phyloP scores from a whole-genome alignment of 768 basidiomycete species.

The Boletus sp. region DNA sequence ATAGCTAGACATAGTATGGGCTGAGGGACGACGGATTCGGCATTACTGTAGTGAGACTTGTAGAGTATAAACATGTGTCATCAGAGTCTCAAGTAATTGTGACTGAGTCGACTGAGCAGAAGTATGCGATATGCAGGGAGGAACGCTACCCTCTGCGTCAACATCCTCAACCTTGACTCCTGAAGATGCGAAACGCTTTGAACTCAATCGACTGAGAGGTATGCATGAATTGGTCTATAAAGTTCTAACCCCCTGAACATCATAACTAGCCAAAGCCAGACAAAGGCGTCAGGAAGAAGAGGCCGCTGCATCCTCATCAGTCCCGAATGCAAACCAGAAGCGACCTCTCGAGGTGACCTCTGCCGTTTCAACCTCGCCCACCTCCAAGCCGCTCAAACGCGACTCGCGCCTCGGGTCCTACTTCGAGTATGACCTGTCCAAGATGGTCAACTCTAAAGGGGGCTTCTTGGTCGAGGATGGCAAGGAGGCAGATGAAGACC shows the following conservation, averaged over 20 bases:
- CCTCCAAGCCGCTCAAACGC: conserved; percentile 57
- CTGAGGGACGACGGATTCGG: no score
- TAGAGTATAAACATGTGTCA: conserved; percentile 16
- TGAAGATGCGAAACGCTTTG: conserved; percentile 69
- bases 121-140: conserved; percentile 4
- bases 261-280: conserved; percentile 62
- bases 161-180: conserved; percentile 45
- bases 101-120: neutral
- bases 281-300: conserved; percentile 66
- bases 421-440: conserved; percentile 95
- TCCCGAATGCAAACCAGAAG: conserved; percentile 68
- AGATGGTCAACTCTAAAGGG: conserved; percentile 96
- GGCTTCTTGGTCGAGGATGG: conserved; percentile 92
- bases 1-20: conserved; percentile 1
- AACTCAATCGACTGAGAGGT: conserved; percentile 82
- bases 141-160: conserved; percentile 6
- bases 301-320: conserved; percentile 44
- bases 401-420: conserved; percentile 85
- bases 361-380: conserved; percentile 60
- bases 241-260: conserved; percentile 1
- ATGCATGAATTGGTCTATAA: neutral
- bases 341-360: conserved; percentile 61
- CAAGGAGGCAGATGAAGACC: conserved; percentile 75
- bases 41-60: neutral
- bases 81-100: neutral